These are phyloP conservation scores for Claviceps africana DNA, from an alignment of 2,329 filamentous ascomycete species.

Conservation along the genomic window DNA sequence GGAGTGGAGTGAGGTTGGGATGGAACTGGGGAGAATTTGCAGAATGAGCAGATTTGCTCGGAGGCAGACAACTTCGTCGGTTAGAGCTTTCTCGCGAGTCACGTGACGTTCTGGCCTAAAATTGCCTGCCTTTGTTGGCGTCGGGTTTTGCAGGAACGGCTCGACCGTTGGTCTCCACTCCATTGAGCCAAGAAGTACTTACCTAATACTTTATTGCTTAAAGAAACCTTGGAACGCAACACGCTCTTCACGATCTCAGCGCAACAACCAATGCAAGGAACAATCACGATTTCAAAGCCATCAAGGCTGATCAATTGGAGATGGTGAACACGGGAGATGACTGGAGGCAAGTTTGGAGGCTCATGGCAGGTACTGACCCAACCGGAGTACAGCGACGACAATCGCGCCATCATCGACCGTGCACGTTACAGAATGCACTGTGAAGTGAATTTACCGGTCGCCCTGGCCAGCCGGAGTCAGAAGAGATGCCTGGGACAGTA, in stretches of 20 bases:
- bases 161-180: neutral
- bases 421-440: neutral
- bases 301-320: neutral
- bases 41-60: slow-evolving; percentile 35
- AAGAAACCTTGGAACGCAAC: neutral
- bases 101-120: slow-evolving; percentile 24
- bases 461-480: neutral
- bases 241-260: neutral
- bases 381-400: neutral
- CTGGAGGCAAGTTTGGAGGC: neutral
- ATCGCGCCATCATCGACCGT: neutral
- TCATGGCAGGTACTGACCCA: neutral
- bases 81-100: slow-evolving; percentile 28
- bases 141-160: slow-evolving; percentile 6
- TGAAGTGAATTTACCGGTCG: too few relatives aligned
- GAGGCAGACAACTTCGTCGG: slow-evolving; percentile 27
- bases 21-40: slow-evolving; percentile 34
- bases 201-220: neutral
- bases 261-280: neutral
- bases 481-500: neutral
- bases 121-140: slow-evolving; percentile 3
- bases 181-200: neutral
- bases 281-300: neutral
- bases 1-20: slow-evolving; percentile 43
- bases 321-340: neutral